phyloP scores from a whole-genome alignment of 768 basidiomycete species.

The Leccinum subtestaceum region DNA sequence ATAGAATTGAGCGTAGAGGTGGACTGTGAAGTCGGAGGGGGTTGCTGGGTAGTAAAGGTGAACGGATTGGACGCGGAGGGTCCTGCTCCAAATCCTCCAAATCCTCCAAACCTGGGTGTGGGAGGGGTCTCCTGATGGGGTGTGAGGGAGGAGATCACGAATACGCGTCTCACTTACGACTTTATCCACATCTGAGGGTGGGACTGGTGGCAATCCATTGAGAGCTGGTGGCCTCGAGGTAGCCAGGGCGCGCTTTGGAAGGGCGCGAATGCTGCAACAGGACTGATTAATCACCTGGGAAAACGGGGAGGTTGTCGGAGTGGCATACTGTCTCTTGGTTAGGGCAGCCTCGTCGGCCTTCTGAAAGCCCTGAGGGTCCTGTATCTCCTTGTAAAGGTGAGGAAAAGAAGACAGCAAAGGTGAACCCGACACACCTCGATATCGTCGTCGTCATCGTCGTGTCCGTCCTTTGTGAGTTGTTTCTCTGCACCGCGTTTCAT shows the following conservation, averaged over 20 bases:
- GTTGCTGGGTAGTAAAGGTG: slow-evolving; percentile 36
- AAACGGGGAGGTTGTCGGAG: neutral
- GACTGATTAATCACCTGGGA: slow-evolving; percentile 5
- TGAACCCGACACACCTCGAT: slow-evolving; percentile 25
- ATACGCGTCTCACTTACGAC: slow-evolving; percentile 23
- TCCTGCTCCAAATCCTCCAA: slow-evolving; percentile 49
- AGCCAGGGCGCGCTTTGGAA: slow-evolving; percentile 51
- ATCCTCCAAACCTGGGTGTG: slow-evolving; percentile 48
- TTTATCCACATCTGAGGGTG: slow-evolving; percentile 22
- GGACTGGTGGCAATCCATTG: slow-evolving; percentile 26
- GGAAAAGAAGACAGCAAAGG: neutral
- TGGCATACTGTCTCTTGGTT: slow-evolving; percentile 54
- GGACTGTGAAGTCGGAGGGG: slow-evolving; percentile 12
- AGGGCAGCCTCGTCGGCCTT: slow-evolving; percentile 60
- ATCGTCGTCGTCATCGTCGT: slow-evolving; percentile 35
- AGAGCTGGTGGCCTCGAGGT: slow-evolving; percentile 22
- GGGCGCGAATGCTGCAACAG: slow-evolving; percentile 53
- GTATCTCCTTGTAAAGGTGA: slow-evolving; percentile 38
- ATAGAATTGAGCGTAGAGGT: slow-evolving; percentile 15
- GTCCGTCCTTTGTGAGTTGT: slow-evolving; percentile 60
- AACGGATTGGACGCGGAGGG: slow-evolving; percentile 35
- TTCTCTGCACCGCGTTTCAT: slow-evolving; percentile 79
- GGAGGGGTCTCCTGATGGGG: slow-evolving; percentile 24
- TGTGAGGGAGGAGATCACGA: slow-evolving; percentile 16
- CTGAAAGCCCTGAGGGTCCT: slow-evolving; percentile 44